A percentile compares a stretch with the other conserved stretches of the same genome.
These are phyloP conservation scores for Entamoeba dispar DNA, from an alignment of 208 protist genomes.

Conservation along the genomic window DNA sequence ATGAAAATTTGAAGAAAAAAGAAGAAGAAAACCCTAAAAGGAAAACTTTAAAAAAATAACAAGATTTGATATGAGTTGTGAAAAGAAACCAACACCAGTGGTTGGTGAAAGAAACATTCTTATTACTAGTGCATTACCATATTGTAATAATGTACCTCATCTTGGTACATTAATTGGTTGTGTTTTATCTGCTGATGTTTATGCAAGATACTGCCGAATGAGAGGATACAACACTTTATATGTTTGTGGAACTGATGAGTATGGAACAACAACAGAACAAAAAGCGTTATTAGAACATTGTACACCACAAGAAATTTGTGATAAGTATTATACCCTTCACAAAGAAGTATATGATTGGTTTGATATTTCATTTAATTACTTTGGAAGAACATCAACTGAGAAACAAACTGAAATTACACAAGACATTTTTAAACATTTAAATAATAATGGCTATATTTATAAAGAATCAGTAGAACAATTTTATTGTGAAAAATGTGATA, in stretches of 20 bases:
- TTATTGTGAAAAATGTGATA: background rate
- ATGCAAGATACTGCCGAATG: background rate
- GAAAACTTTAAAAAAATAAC: no score
- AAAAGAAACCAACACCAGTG: background rate
- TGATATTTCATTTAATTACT: background rate
- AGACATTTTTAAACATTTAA: background rate
- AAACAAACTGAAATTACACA: background rate
- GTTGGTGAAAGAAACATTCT: background rate
- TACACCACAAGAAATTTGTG: background rate
- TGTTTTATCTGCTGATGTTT: background rate
- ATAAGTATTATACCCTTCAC: background rate
- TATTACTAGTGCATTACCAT: background rate
- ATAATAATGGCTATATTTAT: background rate
- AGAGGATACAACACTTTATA: background rate
- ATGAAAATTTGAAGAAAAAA: no score
- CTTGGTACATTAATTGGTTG: background rate
- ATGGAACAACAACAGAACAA: background rate
- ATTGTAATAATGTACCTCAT: background rate
- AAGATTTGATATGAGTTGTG: no score
- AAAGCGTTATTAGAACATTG: background rate
- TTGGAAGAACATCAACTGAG: background rate
- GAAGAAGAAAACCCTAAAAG: no score
- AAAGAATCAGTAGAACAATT: background rate
- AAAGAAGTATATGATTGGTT: background rate
- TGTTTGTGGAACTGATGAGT: background rate